Percentiles rank a stretch among this genome's conserved stretches.
phyloP scores from a whole-genome alignment of 441 rosid species.

The Gossypium schwendimanii region DNA sequence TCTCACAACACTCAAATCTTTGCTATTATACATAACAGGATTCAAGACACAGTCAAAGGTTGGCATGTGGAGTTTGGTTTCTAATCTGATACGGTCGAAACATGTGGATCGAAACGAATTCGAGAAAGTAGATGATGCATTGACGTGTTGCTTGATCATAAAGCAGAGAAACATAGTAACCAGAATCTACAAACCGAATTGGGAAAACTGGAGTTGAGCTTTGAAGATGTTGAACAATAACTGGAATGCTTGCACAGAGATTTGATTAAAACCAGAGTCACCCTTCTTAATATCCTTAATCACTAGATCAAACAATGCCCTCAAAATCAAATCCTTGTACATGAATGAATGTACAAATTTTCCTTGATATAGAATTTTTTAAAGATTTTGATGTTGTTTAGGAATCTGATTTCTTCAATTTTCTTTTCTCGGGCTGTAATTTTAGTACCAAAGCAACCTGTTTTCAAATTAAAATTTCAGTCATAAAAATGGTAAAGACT shows the following conservation, averaged over 20 bases:
- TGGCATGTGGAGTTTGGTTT: neutral
- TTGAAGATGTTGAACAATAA: constrained; percentile 3
- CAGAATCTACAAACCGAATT: neutral
- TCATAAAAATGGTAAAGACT: too few species aligned
- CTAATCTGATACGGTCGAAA: neutral
- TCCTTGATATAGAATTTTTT: neutral
- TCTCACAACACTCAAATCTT: neutral
- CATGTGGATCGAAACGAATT: neutral
- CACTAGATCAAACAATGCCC: neutral
- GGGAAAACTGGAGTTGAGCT: constrained; percentile 3
- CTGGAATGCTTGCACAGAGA: neutral
- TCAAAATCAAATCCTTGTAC: neutral
- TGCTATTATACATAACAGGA: constrained; percentile 4
- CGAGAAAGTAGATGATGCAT: neutral
- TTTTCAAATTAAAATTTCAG: too few species aligned
- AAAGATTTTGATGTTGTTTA: neutral
- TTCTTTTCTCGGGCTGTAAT: too few species aligned
- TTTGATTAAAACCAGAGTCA: neutral
- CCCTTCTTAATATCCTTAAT: constrained; percentile 4
- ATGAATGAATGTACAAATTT: neutral
- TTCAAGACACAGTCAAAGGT: neutral
- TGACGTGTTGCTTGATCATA: neutral
- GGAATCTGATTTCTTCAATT: neutral
- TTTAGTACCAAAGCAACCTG: too few species aligned
- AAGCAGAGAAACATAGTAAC: neutral